Evolutionary conservation across 2,329 filamentous ascomycete genomes (phyloP), one percentile per base, ranked within the genome.

Genomic region (Pyricularia sp.): DNA sequence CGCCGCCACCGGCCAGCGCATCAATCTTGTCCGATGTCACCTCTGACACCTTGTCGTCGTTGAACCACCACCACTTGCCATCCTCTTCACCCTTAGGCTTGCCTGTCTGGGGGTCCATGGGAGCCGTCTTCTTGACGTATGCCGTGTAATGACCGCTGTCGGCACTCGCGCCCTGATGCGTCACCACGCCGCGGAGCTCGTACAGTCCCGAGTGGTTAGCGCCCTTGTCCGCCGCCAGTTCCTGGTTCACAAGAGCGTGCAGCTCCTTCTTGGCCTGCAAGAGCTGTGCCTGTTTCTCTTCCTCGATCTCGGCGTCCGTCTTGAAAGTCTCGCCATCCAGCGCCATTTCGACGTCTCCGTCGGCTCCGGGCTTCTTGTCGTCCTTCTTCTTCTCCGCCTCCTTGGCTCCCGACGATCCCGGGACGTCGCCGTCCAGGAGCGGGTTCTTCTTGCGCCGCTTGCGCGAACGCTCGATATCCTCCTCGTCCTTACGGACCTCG

Each of bases 1-100:
- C 92, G 72, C 93, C 94, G 75, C 96, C 95, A 70, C 95, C 96
- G 67, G 93, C 87, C 67, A 99, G 85, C 3, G 90, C 91, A 77
- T 94, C 92, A 73, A 99, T 96, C 83, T 97, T 95, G 74, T 98
- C 94, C 30, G 88, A 84, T 20, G 92, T 88, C 31, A 99, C 95
- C 82, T 99, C 95, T 17, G 91, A 89, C 42, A 99, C 95, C 82
- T 93, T 96, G 77, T 99, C 94, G 75, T 99, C 95, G 79, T 99
- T 98, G 85, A 99, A 99, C 94, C 95, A 99, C 94, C 95, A 99
- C 95, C 95, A 99, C 75, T 93, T 97, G 73, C 92, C 93, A 76
- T 97, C 93, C 76, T 97, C 93, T 23, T 30, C 50, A 3, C 58
- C 66, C 75, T 88, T 84, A 25, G 55, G 30, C 82, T 93, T 92